Evolutionary conservation across 1,284 basidiomycete species (phyloP).

Genomic region (Apiotrichum laibachii): DNA sequence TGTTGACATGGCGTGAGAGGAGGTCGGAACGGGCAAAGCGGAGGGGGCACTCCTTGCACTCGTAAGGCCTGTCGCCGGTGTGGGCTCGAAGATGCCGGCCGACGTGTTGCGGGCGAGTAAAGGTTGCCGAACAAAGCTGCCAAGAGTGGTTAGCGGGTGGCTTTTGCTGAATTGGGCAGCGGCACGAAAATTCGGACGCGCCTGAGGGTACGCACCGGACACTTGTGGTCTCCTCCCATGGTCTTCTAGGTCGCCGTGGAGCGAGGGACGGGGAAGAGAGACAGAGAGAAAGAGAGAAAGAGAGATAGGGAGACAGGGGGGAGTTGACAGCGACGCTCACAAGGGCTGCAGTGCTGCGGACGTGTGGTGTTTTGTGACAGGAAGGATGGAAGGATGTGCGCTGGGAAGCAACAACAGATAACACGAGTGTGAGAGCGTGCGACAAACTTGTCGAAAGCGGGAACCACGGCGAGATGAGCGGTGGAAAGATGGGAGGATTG

Average conservation of each 20-base stretch:
- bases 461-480: too few relatives aligned
- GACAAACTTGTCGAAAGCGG: too few relatives aligned
- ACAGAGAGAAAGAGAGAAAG: not conserved
- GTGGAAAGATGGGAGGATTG: too few relatives aligned
- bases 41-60: slow-evolving; percentile 81
- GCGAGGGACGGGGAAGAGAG: not conserved
- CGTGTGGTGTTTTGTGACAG: too few relatives aligned
- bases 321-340: too few relatives aligned
- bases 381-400: too few relatives aligned
- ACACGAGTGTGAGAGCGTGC: too few relatives aligned
- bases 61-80: slow-evolving; percentile 88
- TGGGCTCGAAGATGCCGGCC: slow-evolving; percentile 85
- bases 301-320: not conserved
- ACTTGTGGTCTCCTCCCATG: slow-evolving; percentile 29
- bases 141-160: not conserved
- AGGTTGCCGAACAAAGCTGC: slow-evolving; percentile 72
- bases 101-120: slow-evolving; percentile 85
- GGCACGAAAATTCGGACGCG: not conserved
- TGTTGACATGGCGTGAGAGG: slow-evolving; percentile 82
- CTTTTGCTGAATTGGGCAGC: not conserved
- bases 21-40: slow-evolving; percentile 85
- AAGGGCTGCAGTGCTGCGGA: too few relatives aligned
- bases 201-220: slow-evolving; percentile 17
- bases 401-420: too few relatives aligned
- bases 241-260: not conserved